Percentiles rank a stretch among this genome's conserved stretches.
These are phyloP conservation scores for Lactifluus volemus DNA, from an alignment of 768 basidiomycete species.

Conservation along the genomic window DNA sequence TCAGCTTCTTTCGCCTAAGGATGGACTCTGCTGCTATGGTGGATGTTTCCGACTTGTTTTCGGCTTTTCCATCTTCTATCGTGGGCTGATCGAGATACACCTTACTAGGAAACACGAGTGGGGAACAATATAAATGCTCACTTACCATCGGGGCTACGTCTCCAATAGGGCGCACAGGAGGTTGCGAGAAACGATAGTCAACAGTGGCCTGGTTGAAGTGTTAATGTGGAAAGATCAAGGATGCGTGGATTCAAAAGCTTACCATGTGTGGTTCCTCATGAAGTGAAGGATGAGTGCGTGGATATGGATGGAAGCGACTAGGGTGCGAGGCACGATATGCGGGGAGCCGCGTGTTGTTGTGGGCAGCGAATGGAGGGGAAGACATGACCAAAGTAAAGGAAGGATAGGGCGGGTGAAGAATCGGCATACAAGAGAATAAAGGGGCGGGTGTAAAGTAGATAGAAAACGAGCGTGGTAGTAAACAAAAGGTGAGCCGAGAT, in stretches of 20 bases:
- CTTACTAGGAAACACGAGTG: neutral
- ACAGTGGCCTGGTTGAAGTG: neutral
- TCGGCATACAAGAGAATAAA: constrained; percentile 1
- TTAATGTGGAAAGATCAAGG: neutral
- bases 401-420: constrained; percentile 4
- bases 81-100: neutral
- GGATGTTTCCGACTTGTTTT: constrained; percentile 5
- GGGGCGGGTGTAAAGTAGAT: neutral
- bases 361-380: neutral
- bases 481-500: neutral
- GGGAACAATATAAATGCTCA: neutral
- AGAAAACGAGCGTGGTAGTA: constrained; percentile 1
- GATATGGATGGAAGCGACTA: constrained; percentile 13
- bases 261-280: constrained; percentile 8
- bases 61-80: constrained; percentile 1
- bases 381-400: constrained; percentile 14
- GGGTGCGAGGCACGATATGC: constrained; percentile 8
- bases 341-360: constrained; percentile 8
- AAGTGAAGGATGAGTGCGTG: neutral
- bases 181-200: constrained; percentile 1
- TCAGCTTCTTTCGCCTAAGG: constrained; percentile 8
- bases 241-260: neutral
- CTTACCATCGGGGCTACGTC: neutral
- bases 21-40: constrained; percentile 1
- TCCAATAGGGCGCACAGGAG: neutral